phyloP scores from a whole-genome alignment of 2,329 filamentous ascomycete species.

The Colletotrichum trifolii region DNA sequence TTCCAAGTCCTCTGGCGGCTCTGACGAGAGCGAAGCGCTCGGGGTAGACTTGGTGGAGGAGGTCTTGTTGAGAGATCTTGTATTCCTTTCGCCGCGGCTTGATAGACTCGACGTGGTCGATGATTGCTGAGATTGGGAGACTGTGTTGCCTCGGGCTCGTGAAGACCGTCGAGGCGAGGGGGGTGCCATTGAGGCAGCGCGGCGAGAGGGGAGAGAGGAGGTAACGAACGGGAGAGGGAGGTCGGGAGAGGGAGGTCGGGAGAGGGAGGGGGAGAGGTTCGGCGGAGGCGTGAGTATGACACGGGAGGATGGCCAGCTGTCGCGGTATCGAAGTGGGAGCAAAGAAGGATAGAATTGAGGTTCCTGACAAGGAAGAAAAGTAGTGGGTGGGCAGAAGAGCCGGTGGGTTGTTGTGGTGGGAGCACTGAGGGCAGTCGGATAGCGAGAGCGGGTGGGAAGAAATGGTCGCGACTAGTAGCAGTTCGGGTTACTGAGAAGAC shows the following conservation, averaged over 20 bases:
- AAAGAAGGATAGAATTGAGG: constrained; percentile 45
- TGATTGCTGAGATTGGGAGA: constrained; percentile 80
- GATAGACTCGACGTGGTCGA: constrained; percentile 83
- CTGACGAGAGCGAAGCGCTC: constrained; percentile 77
- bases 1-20: constrained; percentile 73
- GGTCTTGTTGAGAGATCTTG: constrained; percentile 77
- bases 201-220: constrained; percentile 25
- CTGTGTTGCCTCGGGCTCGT: constrained; percentile 83
- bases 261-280: constrained; percentile 45
- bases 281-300: constrained; percentile 44
- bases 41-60: constrained; percentile 82
- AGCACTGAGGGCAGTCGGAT: constrained; percentile 22
- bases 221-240: constrained; percentile 34
- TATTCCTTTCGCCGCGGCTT: constrained; percentile 78
- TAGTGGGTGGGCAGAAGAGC: constrained; percentile 31
- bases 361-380: constrained; percentile 39
- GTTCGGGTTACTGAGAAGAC: constrained; percentile 33
- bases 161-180: constrained; percentile 87
- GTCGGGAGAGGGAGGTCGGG: constrained; percentile 45
- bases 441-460: constrained; percentile 32
- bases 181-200: constrained; percentile 64
- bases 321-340: constrained; percentile 39
- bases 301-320: constrained; percentile 46
- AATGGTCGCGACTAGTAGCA: constrained; percentile 36
- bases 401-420: constrained; percentile 37